Evolutionary conservation across 108 stramenopile species (phyloP).

Genomic region (Ochromonas danica): DNA sequence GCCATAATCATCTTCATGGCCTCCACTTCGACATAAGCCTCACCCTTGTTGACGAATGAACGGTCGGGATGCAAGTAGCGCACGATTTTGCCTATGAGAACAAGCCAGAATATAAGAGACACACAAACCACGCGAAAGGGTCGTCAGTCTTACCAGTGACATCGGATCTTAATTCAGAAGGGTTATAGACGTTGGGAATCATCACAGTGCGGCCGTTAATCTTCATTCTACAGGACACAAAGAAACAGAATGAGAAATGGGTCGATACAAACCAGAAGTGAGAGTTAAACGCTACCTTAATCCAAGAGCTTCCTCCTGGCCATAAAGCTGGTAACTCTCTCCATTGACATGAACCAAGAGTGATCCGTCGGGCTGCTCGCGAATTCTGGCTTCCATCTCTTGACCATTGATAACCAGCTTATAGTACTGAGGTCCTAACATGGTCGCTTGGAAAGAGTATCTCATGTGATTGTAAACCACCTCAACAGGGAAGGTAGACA

Average conservation of each 20-base stretch:
- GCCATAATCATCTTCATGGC: conserved; percentile 62
- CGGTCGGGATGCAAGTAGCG: conserved; percentile 91
- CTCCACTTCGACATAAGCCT: conserved; percentile 90
- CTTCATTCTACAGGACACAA: too few species aligned
- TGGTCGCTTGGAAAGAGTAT: conserved; percentile 84
- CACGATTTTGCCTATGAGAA: too few species aligned
- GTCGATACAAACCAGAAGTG: conserved; percentile 78
- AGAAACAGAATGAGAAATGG: conserved; percentile 37
- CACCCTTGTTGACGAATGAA: conserved; percentile 73
- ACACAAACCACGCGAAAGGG: too few species aligned
- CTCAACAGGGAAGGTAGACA: conserved; percentile 84
- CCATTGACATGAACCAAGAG: conserved; percentile 86
- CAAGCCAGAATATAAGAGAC: too few species aligned
- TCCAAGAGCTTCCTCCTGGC: conserved; percentile 92
- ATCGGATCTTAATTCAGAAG: conserved; percentile 89
- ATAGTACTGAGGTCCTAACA: conserved; percentile 70
- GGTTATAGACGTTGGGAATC: conserved; percentile 88
- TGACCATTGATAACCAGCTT: conserved; percentile 68
- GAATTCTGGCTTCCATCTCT: conserved; percentile 40
- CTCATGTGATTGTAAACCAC: conserved; percentile 83
- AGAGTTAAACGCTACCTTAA: conserved; percentile 77
- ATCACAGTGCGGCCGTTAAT: conserved; percentile 48
- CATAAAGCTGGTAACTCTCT: conserved; percentile 80
- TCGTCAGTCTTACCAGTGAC: too few species aligned
- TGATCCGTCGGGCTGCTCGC: conserved; percentile 80